A percentile compares a stretch with the other conserved stretches of the same genome.
phyloP scores from a whole-genome alignment of 2,329 filamentous ascomycete species.

The Penicillium freii region DNA sequence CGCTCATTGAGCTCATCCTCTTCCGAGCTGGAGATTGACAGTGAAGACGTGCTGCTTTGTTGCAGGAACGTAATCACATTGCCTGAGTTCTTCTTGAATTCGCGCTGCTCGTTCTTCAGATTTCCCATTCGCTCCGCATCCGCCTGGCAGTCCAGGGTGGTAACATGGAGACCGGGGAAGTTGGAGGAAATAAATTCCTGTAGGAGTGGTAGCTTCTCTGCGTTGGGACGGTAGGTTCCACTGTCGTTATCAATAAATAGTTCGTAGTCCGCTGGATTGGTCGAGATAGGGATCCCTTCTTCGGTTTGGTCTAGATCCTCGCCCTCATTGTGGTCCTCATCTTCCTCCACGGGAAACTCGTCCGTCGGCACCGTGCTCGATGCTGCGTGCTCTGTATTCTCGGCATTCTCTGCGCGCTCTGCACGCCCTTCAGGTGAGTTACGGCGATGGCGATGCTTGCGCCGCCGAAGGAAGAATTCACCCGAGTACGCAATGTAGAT shows the following conservation, averaged over 20 bases:
- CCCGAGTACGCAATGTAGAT: conserved; percentile 90
- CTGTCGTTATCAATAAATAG: conserved; percentile 93
- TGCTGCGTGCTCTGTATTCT: background rate
- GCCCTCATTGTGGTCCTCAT: conserved; percentile 38
- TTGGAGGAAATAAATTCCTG: conserved; percentile 68
- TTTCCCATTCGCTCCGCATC: conserved; percentile 70
- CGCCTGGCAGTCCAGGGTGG: conserved; percentile 68
- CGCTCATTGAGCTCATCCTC: conserved; percentile 56
- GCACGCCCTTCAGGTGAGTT: conserved; percentile 17
- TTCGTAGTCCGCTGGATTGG: conserved; percentile 66
- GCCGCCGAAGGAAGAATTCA: conserved; percentile 83
- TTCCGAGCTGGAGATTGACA: conserved; percentile 56
- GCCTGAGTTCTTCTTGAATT: conserved; percentile 66
- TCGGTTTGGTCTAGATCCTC: conserved; percentile 34
- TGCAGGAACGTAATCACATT: conserved; percentile 56
- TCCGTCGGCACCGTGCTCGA: conserved; percentile 31
- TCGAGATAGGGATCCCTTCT: conserved; percentile 38
- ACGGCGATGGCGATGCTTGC: conserved; percentile 50
- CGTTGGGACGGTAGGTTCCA: conserved; percentile 88
- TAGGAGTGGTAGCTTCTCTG: conserved; percentile 68
- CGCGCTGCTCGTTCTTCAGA: conserved; percentile 73
- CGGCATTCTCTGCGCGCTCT: background rate
- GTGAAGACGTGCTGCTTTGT: conserved; percentile 45
- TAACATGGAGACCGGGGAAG: conserved; percentile 73
- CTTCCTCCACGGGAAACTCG: conserved; percentile 34